phyloP scores from a whole-genome alignment of 192 early-diverging fungal species.

The Dispira simplex region DNA sequence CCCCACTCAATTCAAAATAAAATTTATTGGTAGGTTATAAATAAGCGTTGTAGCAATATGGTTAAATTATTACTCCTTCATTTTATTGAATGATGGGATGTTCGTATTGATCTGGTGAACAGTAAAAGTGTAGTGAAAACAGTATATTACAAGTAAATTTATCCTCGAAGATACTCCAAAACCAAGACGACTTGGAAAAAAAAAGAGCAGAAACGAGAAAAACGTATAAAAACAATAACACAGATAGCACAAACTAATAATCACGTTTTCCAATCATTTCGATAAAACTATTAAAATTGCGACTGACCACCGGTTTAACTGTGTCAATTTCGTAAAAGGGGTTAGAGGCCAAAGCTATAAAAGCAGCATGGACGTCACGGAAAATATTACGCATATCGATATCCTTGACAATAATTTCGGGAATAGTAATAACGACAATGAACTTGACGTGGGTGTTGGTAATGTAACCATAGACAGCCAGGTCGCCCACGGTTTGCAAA shows the following conservation, averaged over 20 bases:
- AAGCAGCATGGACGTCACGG: slow-evolving; percentile 68
- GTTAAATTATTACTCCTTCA: too few species aligned
- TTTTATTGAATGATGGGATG: too few species aligned
- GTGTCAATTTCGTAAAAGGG: slow-evolving; percentile 68
- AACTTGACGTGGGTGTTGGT: slow-evolving; percentile 76
- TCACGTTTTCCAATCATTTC: slow-evolving; percentile 30
- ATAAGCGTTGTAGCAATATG: too few species aligned
- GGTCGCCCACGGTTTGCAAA: slow-evolving; percentile 75
- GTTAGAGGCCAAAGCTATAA: slow-evolving; percentile 63
- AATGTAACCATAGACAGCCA: slow-evolving; percentile 81
- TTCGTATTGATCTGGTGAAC: too few species aligned
- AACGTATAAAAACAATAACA: too few species aligned
- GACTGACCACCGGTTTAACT: slow-evolving; percentile 32
- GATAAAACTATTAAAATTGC: slow-evolving; percentile 36
- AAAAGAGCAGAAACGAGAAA: neutral
- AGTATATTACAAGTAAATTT: too few species aligned
- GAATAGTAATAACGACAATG: slow-evolving; percentile 45
- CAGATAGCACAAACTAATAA: neutral
- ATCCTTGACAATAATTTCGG: slow-evolving; percentile 62
- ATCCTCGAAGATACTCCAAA: too few species aligned
- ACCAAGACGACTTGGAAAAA: neutral
- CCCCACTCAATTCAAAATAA: too few species aligned
- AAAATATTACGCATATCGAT: slow-evolving; percentile 70
- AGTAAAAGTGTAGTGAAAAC: too few species aligned
- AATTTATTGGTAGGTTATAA: too few species aligned